Evolutionary conservation across 2,329 filamentous ascomycete genomes (phyloP).

Genomic region (Ophiostoma sp.): DNA sequence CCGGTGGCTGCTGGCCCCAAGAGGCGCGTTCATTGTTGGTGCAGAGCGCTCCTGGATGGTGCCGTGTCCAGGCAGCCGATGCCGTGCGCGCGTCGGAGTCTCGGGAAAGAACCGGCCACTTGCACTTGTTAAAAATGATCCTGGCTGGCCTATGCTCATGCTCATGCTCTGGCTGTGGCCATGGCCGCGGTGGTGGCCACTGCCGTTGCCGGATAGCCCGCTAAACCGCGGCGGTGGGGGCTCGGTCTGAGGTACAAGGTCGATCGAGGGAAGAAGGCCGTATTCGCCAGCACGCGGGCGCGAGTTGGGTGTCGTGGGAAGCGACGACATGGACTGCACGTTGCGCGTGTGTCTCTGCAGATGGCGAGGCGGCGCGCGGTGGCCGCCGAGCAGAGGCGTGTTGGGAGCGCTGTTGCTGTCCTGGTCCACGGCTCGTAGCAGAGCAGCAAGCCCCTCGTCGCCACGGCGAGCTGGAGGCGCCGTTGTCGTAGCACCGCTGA

Average conservation of each 20-base stretch:
- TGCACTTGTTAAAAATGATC: constrained; percentile 18
- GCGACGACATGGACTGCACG: constrained; percentile 75
- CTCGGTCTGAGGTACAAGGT: constrained; percentile 58
- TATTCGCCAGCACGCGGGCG: constrained; percentile 45
- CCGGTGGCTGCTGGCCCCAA: constrained; percentile 45
- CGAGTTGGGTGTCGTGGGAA: constrained; percentile 68
- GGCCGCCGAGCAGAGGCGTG: constrained; percentile 50
- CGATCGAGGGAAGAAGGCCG: constrained; percentile 55
- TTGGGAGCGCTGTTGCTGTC: constrained; percentile 66
- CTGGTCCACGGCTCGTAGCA: constrained; percentile 75
- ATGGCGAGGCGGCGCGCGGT: constrained; percentile 44
- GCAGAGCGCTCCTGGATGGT: neutral
- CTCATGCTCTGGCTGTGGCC: constrained; percentile 17
- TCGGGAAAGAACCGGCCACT: constrained; percentile 39
- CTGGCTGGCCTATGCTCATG: constrained; percentile 17
- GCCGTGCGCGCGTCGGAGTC: constrained; percentile 36
- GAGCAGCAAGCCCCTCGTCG: constrained; percentile 66
- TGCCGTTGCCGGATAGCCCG: neutral
- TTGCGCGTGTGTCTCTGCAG: constrained; percentile 64
- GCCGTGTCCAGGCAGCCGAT: constrained; percentile 21
- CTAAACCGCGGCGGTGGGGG: constrained; percentile 39
- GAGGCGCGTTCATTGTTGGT: constrained; percentile 25
- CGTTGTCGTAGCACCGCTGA: constrained; percentile 20
- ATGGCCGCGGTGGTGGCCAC: neutral
- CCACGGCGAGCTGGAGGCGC: constrained; percentile 30